phyloP scores from a whole-genome alignment of 1,139 yeast species.

The Candida glucosophila region DNA sequence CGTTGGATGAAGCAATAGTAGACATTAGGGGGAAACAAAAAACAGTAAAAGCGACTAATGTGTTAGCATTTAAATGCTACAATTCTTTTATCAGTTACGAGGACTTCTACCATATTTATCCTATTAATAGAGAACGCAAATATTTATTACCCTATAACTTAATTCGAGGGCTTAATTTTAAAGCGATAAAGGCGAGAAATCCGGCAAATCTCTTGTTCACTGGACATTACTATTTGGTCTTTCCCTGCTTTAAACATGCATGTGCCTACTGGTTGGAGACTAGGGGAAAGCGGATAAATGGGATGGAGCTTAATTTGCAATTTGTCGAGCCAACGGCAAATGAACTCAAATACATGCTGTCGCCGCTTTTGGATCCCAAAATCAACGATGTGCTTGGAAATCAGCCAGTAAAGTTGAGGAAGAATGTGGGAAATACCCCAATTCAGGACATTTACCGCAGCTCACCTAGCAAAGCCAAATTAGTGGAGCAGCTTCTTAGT shows the following conservation, averaged over 20 bases:
- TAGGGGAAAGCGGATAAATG: conserved; percentile 39
- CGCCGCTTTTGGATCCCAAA: conserved; percentile 31
- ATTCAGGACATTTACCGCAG: conserved; percentile 9
- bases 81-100: conserved; percentile 25
- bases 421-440: conserved; percentile 1
- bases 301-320: conserved; percentile 34
- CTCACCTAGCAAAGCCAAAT: conserved; percentile 6
- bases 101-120: conserved; percentile 33
- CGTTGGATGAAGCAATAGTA: conserved; percentile 14
- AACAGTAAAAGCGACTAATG: conserved; percentile 13
- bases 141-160: conserved; percentile 15
- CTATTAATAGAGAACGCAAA: conserved; percentile 21
- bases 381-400: conserved; percentile 32
- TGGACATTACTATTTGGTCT: conserved; percentile 45
- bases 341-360: conserved; percentile 16
- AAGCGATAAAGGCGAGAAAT: conserved; percentile 39
- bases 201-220: conserved; percentile 34
- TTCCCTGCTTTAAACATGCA: conserved; percentile 40
- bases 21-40: conserved; percentile 11
- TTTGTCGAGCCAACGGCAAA: conserved; percentile 33
- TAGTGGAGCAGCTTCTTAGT: conserved; percentile 4
- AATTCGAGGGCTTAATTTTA: conserved; percentile 18
- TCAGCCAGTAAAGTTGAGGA: conserved; percentile 50
- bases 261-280: conserved; percentile 44
- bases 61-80: conserved; percentile 27